Evolutionary conservation across 805 yeast genomes (phyloP).

Genomic region (Peterozyma xylosa): DNA sequence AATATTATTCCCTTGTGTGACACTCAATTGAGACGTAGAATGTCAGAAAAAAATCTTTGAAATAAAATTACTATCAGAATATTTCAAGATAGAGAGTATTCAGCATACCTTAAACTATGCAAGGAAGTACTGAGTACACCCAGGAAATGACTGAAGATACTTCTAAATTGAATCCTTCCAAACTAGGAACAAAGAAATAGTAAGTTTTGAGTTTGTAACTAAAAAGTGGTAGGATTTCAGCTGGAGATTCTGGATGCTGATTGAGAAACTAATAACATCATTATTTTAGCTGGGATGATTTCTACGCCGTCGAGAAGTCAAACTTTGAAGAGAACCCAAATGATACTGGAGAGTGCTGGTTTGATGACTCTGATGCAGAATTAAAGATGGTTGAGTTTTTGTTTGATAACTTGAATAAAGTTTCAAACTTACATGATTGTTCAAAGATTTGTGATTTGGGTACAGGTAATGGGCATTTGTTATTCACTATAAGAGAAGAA

Average conservation of each 20-base stretch:
- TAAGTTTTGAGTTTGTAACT: constrained; percentile 21
- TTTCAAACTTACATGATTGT: constrained; percentile 18
- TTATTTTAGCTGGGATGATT: constrained; percentile 68
- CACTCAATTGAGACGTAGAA: too few species aligned
- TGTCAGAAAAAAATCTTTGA: too few species aligned
- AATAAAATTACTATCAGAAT: too few species aligned
- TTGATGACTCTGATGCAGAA: constrained; percentile 92
- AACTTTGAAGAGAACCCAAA: constrained; percentile 70
- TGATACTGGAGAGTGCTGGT: constrained; percentile 97
- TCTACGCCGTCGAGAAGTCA: constrained; percentile 63
- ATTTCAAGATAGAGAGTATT: too few species aligned
- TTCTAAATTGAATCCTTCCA: constrained; percentile 57
- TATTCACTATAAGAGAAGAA: constrained; percentile 63
- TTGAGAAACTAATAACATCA: neutral
- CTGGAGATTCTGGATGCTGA: neutral
- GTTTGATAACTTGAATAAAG: constrained; percentile 35
- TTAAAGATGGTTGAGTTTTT: constrained; percentile 71
- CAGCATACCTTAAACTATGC: too few species aligned
- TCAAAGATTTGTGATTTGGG: constrained; percentile 71
- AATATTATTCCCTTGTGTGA: too few species aligned
- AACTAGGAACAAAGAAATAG: constrained; percentile 82
- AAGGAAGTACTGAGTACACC: too few species aligned
- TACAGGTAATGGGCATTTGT: constrained; percentile 91
- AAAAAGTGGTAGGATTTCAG: neutral
- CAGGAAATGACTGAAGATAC: constrained; percentile 13